Percentiles rank a stretch among this genome's conserved stretches.
Evolutionary conservation across 2,329 filamentous ascomycete genomes (phyloP).

Genomic region (Sporothrix inflata): DNA sequence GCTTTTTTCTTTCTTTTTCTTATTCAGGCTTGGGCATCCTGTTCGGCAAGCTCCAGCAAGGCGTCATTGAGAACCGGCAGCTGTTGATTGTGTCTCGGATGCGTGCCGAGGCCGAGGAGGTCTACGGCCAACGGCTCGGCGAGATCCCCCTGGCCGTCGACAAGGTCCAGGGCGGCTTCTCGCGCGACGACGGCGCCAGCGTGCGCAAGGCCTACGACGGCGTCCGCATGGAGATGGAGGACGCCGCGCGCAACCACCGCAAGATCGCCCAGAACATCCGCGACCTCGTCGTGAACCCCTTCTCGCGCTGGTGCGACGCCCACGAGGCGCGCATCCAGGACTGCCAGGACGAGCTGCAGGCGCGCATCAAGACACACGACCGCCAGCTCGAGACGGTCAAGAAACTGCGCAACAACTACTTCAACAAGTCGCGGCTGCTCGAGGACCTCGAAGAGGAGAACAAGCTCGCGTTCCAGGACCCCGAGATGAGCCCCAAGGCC

Average conservation of each 20-base stretch:
- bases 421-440: constrained; percentile 96
- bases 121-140: constrained; percentile 77
- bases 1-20: background rate
- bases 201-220: constrained; percentile 96
- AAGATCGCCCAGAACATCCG: constrained; percentile 97
- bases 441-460: constrained; percentile 98
- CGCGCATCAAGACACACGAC: constrained; percentile 88
- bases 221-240: constrained; percentile 88
- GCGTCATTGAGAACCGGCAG: constrained; percentile 92
- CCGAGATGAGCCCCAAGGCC: constrained; percentile 68
- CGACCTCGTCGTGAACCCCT: constrained; percentile 91
- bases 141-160: constrained; percentile 84
- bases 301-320: constrained; percentile 93
- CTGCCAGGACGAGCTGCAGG: constrained; percentile 91
- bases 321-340: constrained; percentile 90
- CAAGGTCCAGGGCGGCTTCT: constrained; percentile 81
- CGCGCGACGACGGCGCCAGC: constrained; percentile 91
- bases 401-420: constrained; percentile 94
- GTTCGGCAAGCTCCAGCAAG: constrained; percentile 96
- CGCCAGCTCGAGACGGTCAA: constrained; percentile 87
- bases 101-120: constrained; percentile 93
- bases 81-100: constrained; percentile 87
- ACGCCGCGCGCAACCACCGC: constrained; percentile 84
- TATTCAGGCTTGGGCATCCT: constrained; percentile 78
- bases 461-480: constrained; percentile 94